A percentile compares a stretch with the other conserved stretches of the same genome.
Conservation (phyloP, 2,329 filamentous ascomycete genomes). For the Pseudofabraea citricarpa region DNA sequence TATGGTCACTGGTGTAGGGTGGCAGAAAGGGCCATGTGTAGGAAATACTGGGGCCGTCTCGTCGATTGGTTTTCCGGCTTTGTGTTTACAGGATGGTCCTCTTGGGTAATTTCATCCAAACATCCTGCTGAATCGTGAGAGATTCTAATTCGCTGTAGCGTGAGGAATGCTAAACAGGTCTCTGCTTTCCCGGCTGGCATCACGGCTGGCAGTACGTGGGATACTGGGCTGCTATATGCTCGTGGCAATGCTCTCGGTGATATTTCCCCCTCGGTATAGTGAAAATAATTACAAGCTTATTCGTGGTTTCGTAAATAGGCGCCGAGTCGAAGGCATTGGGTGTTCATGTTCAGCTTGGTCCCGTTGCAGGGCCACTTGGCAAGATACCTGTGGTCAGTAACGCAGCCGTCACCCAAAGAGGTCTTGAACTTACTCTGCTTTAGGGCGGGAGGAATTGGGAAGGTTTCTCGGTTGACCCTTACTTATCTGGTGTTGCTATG, state of each 20-base stretch:
- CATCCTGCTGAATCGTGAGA: no score
- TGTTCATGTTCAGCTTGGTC: constrained; percentile 70
- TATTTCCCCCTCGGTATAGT: no score
- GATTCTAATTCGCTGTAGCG: no score
- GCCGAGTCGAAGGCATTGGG: constrained; percentile 66
- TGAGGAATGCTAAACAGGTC: constrained; percentile 65
- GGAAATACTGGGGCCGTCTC: constrained; percentile 54
- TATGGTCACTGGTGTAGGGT: constrained; percentile 71
- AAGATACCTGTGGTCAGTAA: constrained; percentile 47
- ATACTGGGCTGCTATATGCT: constrained; percentile 66
- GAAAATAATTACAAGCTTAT: no score
- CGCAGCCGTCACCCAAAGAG: background rate
- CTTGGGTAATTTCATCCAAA: no score
- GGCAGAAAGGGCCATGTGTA: constrained; percentile 65
- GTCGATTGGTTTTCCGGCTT: constrained; percentile 61
- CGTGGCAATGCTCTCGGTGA: constrained; percentile 63
- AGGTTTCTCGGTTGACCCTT: constrained; percentile 74
- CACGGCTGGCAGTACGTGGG: constrained; percentile 76
- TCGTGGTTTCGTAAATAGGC: no score
- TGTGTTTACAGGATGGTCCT: constrained; percentile 79
- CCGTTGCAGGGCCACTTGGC: constrained; percentile 70
- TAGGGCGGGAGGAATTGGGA: constrained; percentile 79
- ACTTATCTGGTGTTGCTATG: constrained; percentile 61
- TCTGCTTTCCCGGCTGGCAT: constrained; percentile 79
- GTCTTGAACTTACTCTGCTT: constrained; percentile 11